A percentile compares a stretch with the other conserved stretches of the same genome.
Conservation (phyloP, 148 eudicot species). For the Heliamphora exappendiculata region DNA sequence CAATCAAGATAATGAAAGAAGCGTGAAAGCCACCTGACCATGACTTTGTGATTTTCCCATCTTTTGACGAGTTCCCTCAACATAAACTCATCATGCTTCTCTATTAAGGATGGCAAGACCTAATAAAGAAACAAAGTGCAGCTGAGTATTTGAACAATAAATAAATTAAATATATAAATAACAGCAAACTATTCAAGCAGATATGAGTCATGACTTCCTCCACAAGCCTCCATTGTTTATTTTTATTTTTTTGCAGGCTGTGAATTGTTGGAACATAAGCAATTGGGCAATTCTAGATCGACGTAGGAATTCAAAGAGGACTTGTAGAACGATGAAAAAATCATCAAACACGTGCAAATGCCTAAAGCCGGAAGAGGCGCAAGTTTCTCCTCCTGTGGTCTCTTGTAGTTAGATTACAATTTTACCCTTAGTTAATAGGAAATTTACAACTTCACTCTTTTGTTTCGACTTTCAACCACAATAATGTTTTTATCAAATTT, state of each 20-base stretch:
- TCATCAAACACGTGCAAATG: neutral
- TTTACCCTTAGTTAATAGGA: too few species aligned
- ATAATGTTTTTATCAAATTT: too few species aligned
- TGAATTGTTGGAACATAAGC: neutral
- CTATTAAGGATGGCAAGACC: constrained; percentile 28
- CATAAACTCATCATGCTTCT: constrained; percentile 36
- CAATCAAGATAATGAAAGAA: constrained; percentile 41
- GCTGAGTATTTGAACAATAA: neutral
- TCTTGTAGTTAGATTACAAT: too few species aligned
- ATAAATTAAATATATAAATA: neutral
- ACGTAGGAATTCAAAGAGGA: neutral
- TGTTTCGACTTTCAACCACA: too few species aligned
- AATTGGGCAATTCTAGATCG: neutral
- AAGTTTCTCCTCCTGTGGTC: too few species aligned
- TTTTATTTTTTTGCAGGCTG: neutral
- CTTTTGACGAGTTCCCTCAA: constrained; percentile 32
- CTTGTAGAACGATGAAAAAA: neutral
- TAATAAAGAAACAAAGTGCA: neutral
- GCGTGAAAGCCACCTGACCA: constrained; percentile 39
- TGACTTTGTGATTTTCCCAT: constrained; percentile 35
- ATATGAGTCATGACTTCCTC: neutral
- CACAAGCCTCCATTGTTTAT: too few species aligned
- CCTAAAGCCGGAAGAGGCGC: neutral
- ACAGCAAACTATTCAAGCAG: neutral
- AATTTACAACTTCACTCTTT: too few species aligned